Evolutionary conservation across 768 basidiomycete genomes (phyloP).

Genomic region (Phanerochaete carnosa): DNA sequence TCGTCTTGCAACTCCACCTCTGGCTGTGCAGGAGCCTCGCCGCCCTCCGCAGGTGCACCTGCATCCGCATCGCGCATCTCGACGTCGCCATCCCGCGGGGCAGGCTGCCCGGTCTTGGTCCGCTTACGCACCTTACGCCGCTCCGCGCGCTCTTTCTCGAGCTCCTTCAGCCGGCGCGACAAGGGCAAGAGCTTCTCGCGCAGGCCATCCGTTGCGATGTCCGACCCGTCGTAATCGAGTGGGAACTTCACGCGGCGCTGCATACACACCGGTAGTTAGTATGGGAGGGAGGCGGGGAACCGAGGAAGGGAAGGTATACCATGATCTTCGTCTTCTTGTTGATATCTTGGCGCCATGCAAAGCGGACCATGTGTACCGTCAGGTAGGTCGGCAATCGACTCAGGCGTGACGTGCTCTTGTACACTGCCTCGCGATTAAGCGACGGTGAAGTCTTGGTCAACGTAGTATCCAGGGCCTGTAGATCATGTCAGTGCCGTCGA

Average conservation of each 20-base stretch:
- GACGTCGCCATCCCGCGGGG: conserved; percentile 38
- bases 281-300: neutral
- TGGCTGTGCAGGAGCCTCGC: conserved; percentile 22
- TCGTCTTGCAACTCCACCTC: conserved; percentile 60
- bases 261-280: neutral
- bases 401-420: conserved; percentile 77
- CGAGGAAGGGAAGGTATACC: conserved; percentile 42
- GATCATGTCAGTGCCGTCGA: neutral
- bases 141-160: conserved; percentile 83
- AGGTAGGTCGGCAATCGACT: conserved; percentile 83
- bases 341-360: conserved; percentile 92
- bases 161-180: conserved; percentile 66
- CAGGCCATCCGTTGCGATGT: conserved; percentile 78
- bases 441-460: conserved; percentile 82
- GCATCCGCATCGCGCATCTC: conserved; percentile 38
- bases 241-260: conserved; percentile 93
- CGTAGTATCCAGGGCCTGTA: conserved; percentile 79
- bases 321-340: conserved; percentile 95
- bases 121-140: conserved; percentile 78
- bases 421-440: conserved; percentile 76
- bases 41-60: conserved; percentile 5
- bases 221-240: conserved; percentile 81
- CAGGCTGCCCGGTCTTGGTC: conserved; percentile 46
- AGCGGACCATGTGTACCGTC: conserved; percentile 93
- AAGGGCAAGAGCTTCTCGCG: conserved; percentile 68